Base-by-base conservation (phyloP, 768 basidiomycete species). In the Termitomyces titanicus region DNA sequence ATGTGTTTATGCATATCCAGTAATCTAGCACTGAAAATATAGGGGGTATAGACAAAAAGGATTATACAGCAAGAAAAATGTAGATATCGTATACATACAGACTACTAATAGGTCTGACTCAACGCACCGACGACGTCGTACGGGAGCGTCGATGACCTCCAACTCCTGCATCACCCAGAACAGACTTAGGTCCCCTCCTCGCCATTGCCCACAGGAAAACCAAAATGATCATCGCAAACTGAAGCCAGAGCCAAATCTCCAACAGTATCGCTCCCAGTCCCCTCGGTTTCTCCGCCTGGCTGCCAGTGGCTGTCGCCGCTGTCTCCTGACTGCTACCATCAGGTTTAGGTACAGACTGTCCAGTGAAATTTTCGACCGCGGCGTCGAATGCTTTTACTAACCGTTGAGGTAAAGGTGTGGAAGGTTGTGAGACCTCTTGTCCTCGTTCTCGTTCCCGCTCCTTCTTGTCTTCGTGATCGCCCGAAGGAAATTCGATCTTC, bases 201-300 rank as follows among this genome's bases (percentile, higher is more conserved):
- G 89, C 88, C 85, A 92, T 88, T 33, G 88, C 82, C 79, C 83
- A 91, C 51, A 94, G 67, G 68, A 93, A 93, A 50, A 92, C 84
- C 39, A 85, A 52, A 31, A 92, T 77, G 59, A 94, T 83, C 57
- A 92, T 76, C 8, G 68, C 74, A 64, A 93, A 92, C 68, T 94
- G 92, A 56, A 92, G 67, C 89, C 90, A 91, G 59, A 93, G 68
- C 92, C 92, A 93, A 20, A 89, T 66, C 70, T 91, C 88, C 47
- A 93, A 62, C 59, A 92, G 66, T 47, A 87, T 70, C 38, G 66
- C 66, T 7, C 66, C 71, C n/a, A 73, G 54, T 47, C 64, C 60
- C 35, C 34, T 61, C 34, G 63, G 62, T 56, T 59, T 66, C 54
- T 59, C 60, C 22, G 54, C 58, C 20, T 56, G 53, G 29, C 61